phyloP scores from a whole-genome alignment of 257 asterid species.

The Haberlea rhodopensis region DNA sequence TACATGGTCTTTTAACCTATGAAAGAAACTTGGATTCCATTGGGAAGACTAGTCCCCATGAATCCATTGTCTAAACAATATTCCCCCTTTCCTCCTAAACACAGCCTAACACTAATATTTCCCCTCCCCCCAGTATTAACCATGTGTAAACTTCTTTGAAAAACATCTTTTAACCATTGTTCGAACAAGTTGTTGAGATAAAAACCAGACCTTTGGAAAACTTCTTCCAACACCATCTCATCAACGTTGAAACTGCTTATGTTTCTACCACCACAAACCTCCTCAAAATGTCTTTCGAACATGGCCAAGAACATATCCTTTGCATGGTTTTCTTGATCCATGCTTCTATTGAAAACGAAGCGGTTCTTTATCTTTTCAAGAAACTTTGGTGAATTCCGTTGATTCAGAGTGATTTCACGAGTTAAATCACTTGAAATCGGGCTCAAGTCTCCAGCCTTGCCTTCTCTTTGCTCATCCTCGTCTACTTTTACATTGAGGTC shows the following conservation, averaged over 20 bases:
- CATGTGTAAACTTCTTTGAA: slow-evolving; percentile 40
- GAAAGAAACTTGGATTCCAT: slow-evolving; percentile 49
- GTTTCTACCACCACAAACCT: slow-evolving; percentile 26
- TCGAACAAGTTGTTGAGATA: slow-evolving; percentile 51
- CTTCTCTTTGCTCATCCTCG: slow-evolving; percentile 39
- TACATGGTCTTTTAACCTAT: slow-evolving; percentile 44
- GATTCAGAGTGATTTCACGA: slow-evolving; percentile 29
- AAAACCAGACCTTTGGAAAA: slow-evolving; percentile 40
- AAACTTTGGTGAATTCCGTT: slow-evolving; percentile 30
- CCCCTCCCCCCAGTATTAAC: slow-evolving; percentile 29
- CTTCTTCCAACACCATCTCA: slow-evolving; percentile 42
- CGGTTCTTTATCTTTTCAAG: slow-evolving; percentile 43
- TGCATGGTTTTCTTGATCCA: slow-evolving; percentile 32
- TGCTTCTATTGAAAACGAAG: slow-evolving; percentile 33
- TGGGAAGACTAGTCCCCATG: slow-evolving; percentile 75
- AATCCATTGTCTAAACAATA: slow-evolving; percentile 45
- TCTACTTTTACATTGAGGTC: slow-evolving; percentile 66
- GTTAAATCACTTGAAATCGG: slow-evolving; percentile 45
- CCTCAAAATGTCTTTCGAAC: slow-evolving; percentile 32
- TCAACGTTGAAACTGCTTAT: slow-evolving; percentile 37
- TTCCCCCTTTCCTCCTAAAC: slow-evolving; percentile 45
- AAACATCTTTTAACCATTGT: slow-evolving; percentile 62
- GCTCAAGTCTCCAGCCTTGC: slow-evolving; percentile 25
- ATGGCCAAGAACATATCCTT: slow-evolving; percentile 43
- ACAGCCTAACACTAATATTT: slow-evolving; percentile 45